Evolutionary conservation across 768 basidiomycete genomes (phyloP), one percentile per base, ranked within the genome.

Genomic region (Leccinum variicolor): DNA sequence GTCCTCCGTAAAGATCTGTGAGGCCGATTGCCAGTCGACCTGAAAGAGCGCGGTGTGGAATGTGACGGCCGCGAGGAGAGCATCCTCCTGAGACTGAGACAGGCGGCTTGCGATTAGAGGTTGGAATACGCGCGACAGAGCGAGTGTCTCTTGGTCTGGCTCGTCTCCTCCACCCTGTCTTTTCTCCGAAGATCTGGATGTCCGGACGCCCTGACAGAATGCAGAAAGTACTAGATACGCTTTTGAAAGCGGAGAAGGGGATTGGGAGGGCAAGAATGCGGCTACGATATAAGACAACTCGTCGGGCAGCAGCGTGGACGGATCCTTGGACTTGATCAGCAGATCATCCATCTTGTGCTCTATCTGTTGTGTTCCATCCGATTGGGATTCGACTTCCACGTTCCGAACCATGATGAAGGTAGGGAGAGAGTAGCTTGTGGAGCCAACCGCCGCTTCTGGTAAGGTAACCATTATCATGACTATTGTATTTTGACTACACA

Each of bases 31-130:
- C 72, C 84, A 81, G 62, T 92, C 90, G n/a, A 93, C 84, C 68
- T 93, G 90, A 66, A 93, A 92, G 19, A 95, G 75, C 1, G 90
- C 90, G n/a, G 81, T 76, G 50, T 94, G 77, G 69, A 92, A 87
- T 1, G 84, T 79, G 39, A 89, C 72, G 11, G 84, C 85, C 14
- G 76, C 72, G 17, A 87, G 73, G 26, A 84, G 70, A 8, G 26
- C 62, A 34, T 77, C 75, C 68, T 89, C 85, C 19, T 82, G 76
- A 3, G 81, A 79, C 47, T 86, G 85, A 33, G 80, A 74, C 10
- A 93, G 75, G 45, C 76, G 75, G 13, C 76, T 70, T 8, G 79
- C 62, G 33, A 89, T 69, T 0, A 75, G 64, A 28, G 82, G 79
- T 23, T 79, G 74, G 61, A 93, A 84, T 14, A 77, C 64, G 31